Evolutionary conservation across 2,329 filamentous ascomycete species (phyloP), one percentile per base, ranked within the genome.

Genomic region (Amylocarpus encephaloides): DNA sequence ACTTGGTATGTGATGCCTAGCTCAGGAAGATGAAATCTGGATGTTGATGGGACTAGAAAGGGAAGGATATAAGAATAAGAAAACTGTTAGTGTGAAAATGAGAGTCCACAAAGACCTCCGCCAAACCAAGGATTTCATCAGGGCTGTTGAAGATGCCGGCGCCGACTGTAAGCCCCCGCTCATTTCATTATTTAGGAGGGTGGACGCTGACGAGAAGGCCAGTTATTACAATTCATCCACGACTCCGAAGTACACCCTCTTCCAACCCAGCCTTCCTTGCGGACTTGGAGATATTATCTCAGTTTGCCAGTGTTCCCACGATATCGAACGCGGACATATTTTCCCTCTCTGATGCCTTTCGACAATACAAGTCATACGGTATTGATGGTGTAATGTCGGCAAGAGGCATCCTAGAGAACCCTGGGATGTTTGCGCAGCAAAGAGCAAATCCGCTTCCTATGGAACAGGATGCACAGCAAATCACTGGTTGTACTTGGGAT

Each of bases 261-360:
- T 80, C 73, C 26, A 71, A 72, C 1, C 80, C 82, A 6, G 83
- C 86, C 50, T 73, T 79, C 61, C 70, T 80, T 34, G 79, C 80
- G 36, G 78, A 82, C 0, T 77, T 87, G 9, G 72, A 74, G 44
- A 13, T 61, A 1, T 38, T 66, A 2, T 45, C 53, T 76, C 77
- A 62, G 68, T 77, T 44, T 62, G 70, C 44, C 71, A 68, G n/a
- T 3, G 71, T 86, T 0, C 84, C 83, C 0, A 73, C 85, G 34
- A 69, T 87, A 6, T 75, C 83, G 2, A 86, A 84, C n/a, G 83
- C 84, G 13, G 83, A 87, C 58, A 77, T 85, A 16, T 86, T 85
- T 58, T 75, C 79, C 29, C 69, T 83, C 2, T 22, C 42, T 0
- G 50, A 57, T 47, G 58, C 54, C 0, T 39, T 52, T 2, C 50